Percentiles rank a stretch among this genome's conserved stretches.
These are phyloP conservation scores for Trametes sp. DNA, from an alignment of 1,284 basidiomycete genomes.

Conservation along the genomic window DNA sequence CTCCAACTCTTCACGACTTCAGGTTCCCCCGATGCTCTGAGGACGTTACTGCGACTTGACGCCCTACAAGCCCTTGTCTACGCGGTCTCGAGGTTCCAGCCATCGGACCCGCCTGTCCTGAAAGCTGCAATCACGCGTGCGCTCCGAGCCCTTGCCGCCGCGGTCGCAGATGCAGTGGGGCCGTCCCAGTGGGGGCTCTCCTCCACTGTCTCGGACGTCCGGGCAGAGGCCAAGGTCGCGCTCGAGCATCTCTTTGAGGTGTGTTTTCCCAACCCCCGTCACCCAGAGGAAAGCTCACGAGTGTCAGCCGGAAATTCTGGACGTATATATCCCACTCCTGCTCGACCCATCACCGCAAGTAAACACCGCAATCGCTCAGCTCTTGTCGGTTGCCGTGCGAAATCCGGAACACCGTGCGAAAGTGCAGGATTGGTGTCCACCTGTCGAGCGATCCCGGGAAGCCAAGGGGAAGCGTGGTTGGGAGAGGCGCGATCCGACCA, in stretches of 20 bases:
- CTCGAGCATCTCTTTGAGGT: constrained; percentile 71
- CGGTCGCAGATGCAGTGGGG: constrained; percentile 69
- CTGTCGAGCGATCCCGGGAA: constrained; percentile 58
- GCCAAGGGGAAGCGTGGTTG: constrained; percentile 71
- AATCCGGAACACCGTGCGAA: constrained; percentile 60
- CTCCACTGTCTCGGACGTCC: constrained; percentile 50
- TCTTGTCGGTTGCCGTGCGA: constrained; percentile 61
- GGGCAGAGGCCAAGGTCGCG: constrained; percentile 60
- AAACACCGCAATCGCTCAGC: constrained; percentile 60
- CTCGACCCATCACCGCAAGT: constrained; percentile 49
- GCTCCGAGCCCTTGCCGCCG: constrained; percentile 62
- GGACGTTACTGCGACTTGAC: constrained; percentile 60
- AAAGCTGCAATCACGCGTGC: constrained; percentile 67
- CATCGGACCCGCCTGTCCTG: constrained; percentile 49
- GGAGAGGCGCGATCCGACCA: constrained; percentile 59
- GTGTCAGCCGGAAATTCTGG: constrained; percentile 61
- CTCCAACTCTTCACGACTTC: not conserved
- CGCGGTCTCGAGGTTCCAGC: constrained; percentile 55
- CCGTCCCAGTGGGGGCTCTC: constrained; percentile 72
- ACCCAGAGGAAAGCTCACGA: constrained; percentile 5
- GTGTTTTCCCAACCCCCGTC: not conserved
- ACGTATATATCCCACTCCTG: constrained; percentile 72
- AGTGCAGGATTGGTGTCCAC: constrained; percentile 72
- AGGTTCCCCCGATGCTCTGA: constrained; percentile 70
- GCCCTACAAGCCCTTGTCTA: constrained; percentile 64